phyloP scores from a whole-genome alignment of 345 rosid species.

The Ceriops tagal region DNA sequence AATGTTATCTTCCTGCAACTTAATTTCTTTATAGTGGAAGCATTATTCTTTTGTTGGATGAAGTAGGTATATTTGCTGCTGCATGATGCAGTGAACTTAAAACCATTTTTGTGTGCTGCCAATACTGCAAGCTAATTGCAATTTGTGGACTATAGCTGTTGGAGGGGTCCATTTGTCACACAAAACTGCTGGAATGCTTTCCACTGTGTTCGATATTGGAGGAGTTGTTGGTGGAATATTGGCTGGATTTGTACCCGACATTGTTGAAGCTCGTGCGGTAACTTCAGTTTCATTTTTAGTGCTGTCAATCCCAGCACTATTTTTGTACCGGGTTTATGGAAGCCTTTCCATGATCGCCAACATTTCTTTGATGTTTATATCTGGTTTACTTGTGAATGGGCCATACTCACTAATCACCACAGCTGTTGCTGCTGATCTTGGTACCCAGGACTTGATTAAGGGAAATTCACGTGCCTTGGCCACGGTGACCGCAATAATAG shows the following conservation, averaged over 20 bases:
- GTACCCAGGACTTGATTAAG: slow-evolving; percentile 65
- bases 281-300: too few relatives aligned
- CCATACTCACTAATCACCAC: slow-evolving; percentile 87
- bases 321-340: slow-evolving; percentile 65
- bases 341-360: slow-evolving; percentile 57
- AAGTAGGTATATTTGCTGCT: background rate
- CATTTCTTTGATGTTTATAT: slow-evolving; percentile 63
- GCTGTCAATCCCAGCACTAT: too few relatives aligned
- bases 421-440: slow-evolving; percentile 95
- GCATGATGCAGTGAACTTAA: too few relatives aligned
- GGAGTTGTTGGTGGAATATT: too few relatives aligned
- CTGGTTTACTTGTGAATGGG: slow-evolving; percentile 77
- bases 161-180: too few relatives aligned
- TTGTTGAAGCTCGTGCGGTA: too few relatives aligned
- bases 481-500: slow-evolving; percentile 85
- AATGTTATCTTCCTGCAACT: too few relatives aligned
- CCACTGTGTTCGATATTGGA: too few relatives aligned
- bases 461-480: slow-evolving; percentile 87
- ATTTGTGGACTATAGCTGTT: too few relatives aligned
- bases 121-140: background rate
- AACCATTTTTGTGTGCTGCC: background rate
- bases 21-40: background rate
- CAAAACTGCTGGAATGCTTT: too few relatives aligned
- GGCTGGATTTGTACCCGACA: too few relatives aligned
- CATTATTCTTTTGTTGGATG: background rate